Percentiles rank a stretch among this genome's conserved stretches.
These are phyloP conservation scores for Thelephora ganbajun DNA, from an alignment of 768 basidiomycete genomes.

Conservation along the genomic window DNA sequence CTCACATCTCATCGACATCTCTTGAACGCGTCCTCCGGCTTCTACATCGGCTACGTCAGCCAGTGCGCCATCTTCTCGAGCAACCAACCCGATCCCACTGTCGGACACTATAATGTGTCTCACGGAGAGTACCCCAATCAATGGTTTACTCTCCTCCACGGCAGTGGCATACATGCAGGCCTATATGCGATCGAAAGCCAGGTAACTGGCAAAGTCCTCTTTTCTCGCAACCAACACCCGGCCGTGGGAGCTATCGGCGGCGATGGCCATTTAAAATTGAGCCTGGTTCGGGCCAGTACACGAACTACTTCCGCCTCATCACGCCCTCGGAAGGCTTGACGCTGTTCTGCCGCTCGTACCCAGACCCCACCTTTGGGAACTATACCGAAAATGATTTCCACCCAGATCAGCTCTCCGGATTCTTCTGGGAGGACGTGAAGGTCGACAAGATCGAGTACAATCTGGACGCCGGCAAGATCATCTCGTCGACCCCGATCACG, in stretches of 20 bases:
- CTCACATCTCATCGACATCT: too few species aligned
- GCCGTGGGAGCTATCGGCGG: too few species aligned
- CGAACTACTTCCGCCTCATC: conserved; percentile 1
- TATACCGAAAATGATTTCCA: not conserved
- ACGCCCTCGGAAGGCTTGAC: not conserved
- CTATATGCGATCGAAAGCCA: conserved; percentile 1
- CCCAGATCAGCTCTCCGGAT: not conserved
- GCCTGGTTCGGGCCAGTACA: conserved; percentile 1
- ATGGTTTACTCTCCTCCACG: conserved; percentile 2
- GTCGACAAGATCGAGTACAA: conserved; percentile 2
- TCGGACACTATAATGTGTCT: not conserved
- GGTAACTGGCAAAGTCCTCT: conserved; percentile 1
- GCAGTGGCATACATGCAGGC: not conserved
- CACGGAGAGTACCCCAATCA: not conserved
- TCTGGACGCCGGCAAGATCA: not conserved
- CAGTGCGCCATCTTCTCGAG: conserved; percentile 2
- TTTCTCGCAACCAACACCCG: not conserved
- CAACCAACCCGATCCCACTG: not conserved
- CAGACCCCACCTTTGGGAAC: not conserved
- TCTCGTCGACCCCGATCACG: conserved; percentile 1
- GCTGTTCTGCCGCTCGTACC: not conserved
- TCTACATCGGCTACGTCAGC: conserved; percentile 1
- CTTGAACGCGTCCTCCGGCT: not conserved
- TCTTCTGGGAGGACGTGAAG: conserved; percentile 1
- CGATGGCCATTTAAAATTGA: too few species aligned